phyloP scores from a whole-genome alignment of 2,329 filamentous ascomycete genomes.

The Epichloe scottii region DNA sequence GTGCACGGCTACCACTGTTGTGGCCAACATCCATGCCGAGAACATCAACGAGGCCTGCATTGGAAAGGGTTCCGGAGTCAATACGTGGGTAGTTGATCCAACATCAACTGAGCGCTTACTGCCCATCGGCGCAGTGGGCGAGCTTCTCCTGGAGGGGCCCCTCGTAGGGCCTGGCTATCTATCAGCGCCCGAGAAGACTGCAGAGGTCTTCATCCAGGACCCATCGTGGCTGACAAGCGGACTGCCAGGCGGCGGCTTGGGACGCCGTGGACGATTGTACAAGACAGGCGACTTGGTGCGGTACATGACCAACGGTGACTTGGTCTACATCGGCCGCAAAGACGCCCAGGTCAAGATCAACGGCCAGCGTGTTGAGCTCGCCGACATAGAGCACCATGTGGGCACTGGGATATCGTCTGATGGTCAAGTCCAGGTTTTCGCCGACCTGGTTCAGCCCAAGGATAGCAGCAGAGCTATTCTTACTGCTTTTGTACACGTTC shows the following conservation, averaged over 20 bases:
- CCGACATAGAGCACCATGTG: slow-evolving; percentile 11
- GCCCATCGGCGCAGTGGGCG: slow-evolving; percentile 21
- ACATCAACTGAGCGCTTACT: slow-evolving; percentile 9
- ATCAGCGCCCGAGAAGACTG: slow-evolving; percentile 31
- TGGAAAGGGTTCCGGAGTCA: background rate
- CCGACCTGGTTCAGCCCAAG: background rate
- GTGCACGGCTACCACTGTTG: background rate
- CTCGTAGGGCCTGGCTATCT: slow-evolving; percentile 37
- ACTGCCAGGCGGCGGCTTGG: background rate
- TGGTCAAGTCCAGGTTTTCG: background rate
- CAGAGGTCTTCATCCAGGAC: slow-evolving; percentile 19
- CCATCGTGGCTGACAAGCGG: background rate
- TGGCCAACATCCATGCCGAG: background rate
- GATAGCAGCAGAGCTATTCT: too few relatives aligned
- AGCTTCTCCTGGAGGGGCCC: slow-evolving; percentile 28
- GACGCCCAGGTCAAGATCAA: slow-evolving; percentile 43
- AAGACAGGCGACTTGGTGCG: slow-evolving; percentile 29
- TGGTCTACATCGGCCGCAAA: slow-evolving; percentile 36
- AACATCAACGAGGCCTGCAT: background rate
- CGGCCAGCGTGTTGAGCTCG: slow-evolving; percentile 39
- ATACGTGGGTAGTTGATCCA: background rate
- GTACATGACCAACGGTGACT: too few relatives aligned
- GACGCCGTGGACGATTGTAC: slow-evolving; percentile 20
- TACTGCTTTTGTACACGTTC: too few relatives aligned
- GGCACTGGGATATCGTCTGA: background rate